phyloP scores from a whole-genome alignment of 495 filamentous ascomycete species.

The Podospora didyma region DNA sequence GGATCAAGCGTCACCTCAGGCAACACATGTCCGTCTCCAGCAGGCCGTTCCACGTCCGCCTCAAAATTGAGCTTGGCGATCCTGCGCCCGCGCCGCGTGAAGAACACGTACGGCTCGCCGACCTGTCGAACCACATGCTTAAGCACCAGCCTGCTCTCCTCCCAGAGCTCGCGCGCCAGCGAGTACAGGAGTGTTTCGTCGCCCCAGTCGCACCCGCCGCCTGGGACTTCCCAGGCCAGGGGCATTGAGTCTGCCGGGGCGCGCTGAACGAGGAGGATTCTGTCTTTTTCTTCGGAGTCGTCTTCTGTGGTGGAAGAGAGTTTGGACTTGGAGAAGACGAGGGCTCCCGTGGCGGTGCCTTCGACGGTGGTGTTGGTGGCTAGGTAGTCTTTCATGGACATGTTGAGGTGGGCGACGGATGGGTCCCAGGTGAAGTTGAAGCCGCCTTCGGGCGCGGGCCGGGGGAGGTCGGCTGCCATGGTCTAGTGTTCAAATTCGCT shows the following conservation, averaged over 20 bases:
- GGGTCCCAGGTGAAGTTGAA: slow-evolving; percentile 24
- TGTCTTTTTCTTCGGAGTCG: slow-evolving; percentile 3
- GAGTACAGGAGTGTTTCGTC: slow-evolving; percentile 48
- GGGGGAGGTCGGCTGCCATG: slow-evolving; percentile 6
- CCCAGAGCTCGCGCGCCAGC: slow-evolving; percentile 49
- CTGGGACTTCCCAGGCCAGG: slow-evolving; percentile 52
- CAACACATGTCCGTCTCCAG: background rate
- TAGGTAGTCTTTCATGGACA: slow-evolving; percentile 22
- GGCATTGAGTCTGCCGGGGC: slow-evolving; percentile 48
- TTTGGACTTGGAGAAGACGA: slow-evolving; percentile 30
- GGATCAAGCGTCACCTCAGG: slow-evolving; percentile 36
- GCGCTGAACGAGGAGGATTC: slow-evolving; percentile 49
- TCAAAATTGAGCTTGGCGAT: slow-evolving; percentile 36
- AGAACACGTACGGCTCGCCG: slow-evolving; percentile 26
- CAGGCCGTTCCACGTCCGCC: slow-evolving; percentile 29
- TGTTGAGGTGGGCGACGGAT: slow-evolving; percentile 19
- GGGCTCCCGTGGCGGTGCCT: slow-evolving; percentile 28
- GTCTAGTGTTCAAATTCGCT: too few relatives aligned
- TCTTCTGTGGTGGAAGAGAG: too few relatives aligned
- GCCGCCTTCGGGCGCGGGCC: slow-evolving; percentile 10
- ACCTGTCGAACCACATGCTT: slow-evolving; percentile 36
- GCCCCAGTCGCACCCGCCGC: slow-evolving; percentile 46
- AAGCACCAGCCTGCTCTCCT: slow-evolving; percentile 47
- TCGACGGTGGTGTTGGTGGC: slow-evolving; percentile 16
- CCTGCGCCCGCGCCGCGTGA: slow-evolving; percentile 28